Percentiles rank a stretch among this genome's conserved stretches.
These are phyloP conservation scores for Candolleomyces aberdarensis DNA, from an alignment of 768 basidiomycete species.

Conservation along the genomic window DNA sequence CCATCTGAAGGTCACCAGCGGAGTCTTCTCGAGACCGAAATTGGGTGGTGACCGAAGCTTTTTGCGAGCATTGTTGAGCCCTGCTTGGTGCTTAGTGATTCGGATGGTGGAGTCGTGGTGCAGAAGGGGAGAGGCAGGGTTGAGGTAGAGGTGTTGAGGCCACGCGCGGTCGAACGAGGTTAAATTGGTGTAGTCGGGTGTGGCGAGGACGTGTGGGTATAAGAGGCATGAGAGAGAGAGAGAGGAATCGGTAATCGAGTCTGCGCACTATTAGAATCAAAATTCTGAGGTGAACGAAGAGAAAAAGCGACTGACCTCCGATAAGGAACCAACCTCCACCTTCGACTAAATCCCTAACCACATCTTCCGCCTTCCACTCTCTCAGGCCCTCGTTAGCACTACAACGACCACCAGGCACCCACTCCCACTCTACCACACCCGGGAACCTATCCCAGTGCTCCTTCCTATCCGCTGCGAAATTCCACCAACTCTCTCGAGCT, in stretches of 20 bases:
- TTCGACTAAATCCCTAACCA: conserved; percentile 59
- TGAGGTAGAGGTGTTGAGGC: conserved; percentile 65
- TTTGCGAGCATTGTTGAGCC: too few species aligned
- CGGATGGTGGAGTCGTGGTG: conserved; percentile 24
- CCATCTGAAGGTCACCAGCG: conserved; percentile 63
- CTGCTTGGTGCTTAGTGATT: conserved; percentile 20
- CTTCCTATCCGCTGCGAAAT: conserved; percentile 50
- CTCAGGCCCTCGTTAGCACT: conserved; percentile 21
- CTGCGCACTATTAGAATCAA: conserved; percentile 43
- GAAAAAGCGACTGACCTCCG: conserved; percentile 47
- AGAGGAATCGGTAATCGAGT: conserved; percentile 77
- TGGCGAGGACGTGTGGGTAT: conserved; percentile 64
- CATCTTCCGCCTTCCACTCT: conserved; percentile 35
- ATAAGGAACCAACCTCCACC: conserved; percentile 67
- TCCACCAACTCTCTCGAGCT: conserved; percentile 64
- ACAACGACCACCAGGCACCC: conserved; percentile 49
- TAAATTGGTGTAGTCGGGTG: conserved; percentile 57
- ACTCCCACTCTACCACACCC: conserved; percentile 46
- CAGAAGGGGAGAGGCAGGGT: conserved; percentile 50
- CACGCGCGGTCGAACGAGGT: conserved; percentile 52
- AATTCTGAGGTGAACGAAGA: conserved; percentile 29
- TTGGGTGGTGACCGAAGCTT: conserved; percentile 45
- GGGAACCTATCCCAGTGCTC: conserved; percentile 54
- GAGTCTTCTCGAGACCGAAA: conserved; percentile 29
- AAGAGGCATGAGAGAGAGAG: conserved; percentile 63